Evolutionary conservation across 192 early-diverging fungal species (phyloP), one percentile per base, ranked within the genome.

Genomic region (Coemansia biformis): DNA sequence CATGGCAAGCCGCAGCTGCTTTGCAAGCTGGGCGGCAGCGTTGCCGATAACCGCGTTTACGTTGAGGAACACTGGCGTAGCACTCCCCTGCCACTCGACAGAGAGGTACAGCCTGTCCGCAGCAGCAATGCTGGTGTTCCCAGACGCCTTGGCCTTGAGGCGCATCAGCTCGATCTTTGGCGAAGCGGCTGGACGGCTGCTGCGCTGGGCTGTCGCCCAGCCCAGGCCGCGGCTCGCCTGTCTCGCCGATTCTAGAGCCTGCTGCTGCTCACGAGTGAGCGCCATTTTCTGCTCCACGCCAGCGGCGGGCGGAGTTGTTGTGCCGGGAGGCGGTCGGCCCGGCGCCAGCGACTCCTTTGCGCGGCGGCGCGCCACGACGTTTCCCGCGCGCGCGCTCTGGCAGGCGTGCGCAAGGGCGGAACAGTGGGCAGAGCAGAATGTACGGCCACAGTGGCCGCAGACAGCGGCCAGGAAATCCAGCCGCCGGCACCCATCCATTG

Each of bases 121-220:
- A 48, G 54, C 48, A n/a, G 40, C 62, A 1, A 65, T 65, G 54
- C 54, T 73, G 1, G 49, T 4, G 41, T 60, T 65, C 2, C 69
- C 69, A 4, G 44, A 46, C 3, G 69, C 69, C 43, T 61, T 64
- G 44, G 53, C 48, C 46, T 64, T 73, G 41, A 73, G 62, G 5
- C 57, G 57, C 62, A 64, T 73, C 22, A 73, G 57, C 62, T 59
- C 69, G 31, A 65, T 57, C 42, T 59, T 56, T 12, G 68, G 61
- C 15, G 62, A 64, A 10, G 42, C 14, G 39, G n/a, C 12, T 9
- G 6, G 66, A 24, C 24, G 40, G 18, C 29, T 19, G 38, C 19
- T 2, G 9, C 31, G 14, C 18, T 16, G 13, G 15, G 11, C 16
- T 22, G 37, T 5, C 33, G 37, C 18, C 10, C 40, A 19, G 13